Conservation (phyloP, 177 flowering plant genomes). For the Vitis hybrid region DNA sequence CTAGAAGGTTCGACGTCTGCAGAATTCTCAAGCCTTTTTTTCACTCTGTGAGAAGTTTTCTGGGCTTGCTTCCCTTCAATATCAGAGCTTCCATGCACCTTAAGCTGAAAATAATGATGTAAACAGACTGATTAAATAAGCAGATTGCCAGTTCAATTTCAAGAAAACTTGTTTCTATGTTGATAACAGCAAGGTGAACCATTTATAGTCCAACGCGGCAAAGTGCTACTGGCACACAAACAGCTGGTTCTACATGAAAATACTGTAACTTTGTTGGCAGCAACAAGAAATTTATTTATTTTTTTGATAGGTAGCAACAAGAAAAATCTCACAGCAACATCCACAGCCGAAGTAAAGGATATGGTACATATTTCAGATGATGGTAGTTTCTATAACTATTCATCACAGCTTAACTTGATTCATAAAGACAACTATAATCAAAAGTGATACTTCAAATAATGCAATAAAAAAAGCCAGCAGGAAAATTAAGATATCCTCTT, state of each 20-base stretch:
- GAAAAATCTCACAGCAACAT: too few relatives aligned
- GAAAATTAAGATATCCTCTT: slow-evolving; percentile 17
- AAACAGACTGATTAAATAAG: background rate
- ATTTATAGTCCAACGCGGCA: background rate
- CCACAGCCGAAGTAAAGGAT: too few relatives aligned
- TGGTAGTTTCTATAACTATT: too few relatives aligned
- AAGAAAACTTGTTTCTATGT: too few relatives aligned
- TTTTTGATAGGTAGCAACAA: too few relatives aligned
- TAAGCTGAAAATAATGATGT: slow-evolving; percentile 8
- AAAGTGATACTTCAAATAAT: background rate
- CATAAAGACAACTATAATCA: background rate
- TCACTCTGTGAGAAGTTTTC: slow-evolving; percentile 6
- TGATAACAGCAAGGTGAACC: too few relatives aligned
- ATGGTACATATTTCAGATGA: too few relatives aligned
- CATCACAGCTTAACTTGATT: background rate
- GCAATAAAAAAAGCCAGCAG: slow-evolving; percentile 1
- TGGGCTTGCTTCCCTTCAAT: slow-evolving; percentile 13
- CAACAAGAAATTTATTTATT: too few relatives aligned
- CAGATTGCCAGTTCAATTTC: background rate
- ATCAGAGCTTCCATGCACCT: slow-evolving; percentile 1
- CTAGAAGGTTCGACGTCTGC: slow-evolving; percentile 17
- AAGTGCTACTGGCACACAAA: too few relatives aligned
- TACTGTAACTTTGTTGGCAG: too few relatives aligned
- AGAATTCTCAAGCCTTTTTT: slow-evolving; percentile 21
- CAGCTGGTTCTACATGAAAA: too few relatives aligned